These are phyloP conservation scores for Cercospora sp. DNA, from an alignment of 2,329 filamentous ascomycete species.

Conservation along the genomic window DNA sequence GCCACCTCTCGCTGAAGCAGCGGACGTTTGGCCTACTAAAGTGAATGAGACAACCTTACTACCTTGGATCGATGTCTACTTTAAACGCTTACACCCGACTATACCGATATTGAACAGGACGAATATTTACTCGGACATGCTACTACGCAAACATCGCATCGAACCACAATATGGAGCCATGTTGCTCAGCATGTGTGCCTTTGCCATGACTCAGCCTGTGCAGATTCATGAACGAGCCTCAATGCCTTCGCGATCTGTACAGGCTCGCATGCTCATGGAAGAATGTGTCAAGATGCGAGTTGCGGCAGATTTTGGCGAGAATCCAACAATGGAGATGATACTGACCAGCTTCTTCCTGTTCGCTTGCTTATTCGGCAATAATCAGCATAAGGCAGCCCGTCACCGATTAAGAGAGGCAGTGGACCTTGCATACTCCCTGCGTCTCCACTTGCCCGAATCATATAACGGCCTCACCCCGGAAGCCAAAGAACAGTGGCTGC, in stretches of 20 bases:
- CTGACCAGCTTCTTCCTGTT: constrained; percentile 38
- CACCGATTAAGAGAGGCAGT: constrained; percentile 35
- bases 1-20: constrained; percentile 28
- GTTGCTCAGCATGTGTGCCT: constrained; percentile 46
- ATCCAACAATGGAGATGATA: constrained; percentile 34
- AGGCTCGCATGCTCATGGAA: constrained; percentile 46
- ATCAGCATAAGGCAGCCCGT: constrained; percentile 33
- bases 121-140: constrained; percentile 45
- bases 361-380: constrained; percentile 34
- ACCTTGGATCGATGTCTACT: constrained; percentile 46
- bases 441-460: constrained; percentile 43
- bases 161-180: constrained; percentile 48
- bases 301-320: constrained; percentile 41
- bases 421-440: constrained; percentile 45
- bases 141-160: constrained; percentile 46
- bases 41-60: constrained; percentile 45
- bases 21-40: constrained; percentile 42
- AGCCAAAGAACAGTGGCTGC: constrained; percentile 44
- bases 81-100: constrained; percentile 47
- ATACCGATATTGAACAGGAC: constrained; percentile 46
- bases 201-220: constrained; percentile 48
- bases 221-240: constrained; percentile 44
- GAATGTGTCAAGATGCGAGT: constrained; percentile 48
- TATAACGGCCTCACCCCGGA: constrained; percentile 42
- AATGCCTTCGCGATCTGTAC: constrained; percentile 34